Conservation (phyloP, 2,329 filamentous ascomycete species). For the Cladosporium sp. region DNA sequence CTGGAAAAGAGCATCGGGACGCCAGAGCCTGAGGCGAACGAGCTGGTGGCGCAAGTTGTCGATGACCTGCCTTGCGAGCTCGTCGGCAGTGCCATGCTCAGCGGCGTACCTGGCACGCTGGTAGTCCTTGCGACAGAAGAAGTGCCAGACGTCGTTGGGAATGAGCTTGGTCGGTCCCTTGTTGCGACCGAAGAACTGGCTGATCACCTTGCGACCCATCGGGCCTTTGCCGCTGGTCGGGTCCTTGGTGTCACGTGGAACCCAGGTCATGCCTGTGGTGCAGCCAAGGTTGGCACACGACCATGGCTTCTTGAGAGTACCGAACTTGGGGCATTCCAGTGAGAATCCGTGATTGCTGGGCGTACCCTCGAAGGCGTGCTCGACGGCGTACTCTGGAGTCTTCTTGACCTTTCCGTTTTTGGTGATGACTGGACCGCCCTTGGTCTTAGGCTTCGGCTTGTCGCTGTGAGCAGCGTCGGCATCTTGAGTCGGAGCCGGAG, state of each 20-base stretch:
- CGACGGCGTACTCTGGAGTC: constrained; percentile 8
- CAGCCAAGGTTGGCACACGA: constrained; percentile 20
- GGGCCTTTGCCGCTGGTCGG: constrained; percentile 11
- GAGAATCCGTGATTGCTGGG: constrained; percentile 10
- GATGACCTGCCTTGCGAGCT: constrained; percentile 11
- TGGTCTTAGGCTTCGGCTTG: neutral
- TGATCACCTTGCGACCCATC: constrained; percentile 64
- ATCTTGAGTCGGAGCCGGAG: neutral
- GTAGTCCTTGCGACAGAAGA: constrained; percentile 78
- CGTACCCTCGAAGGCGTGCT: constrained; percentile 1
- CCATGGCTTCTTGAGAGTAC: constrained; percentile 15
- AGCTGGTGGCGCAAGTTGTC: constrained; percentile 24
- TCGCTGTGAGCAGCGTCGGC: neutral
- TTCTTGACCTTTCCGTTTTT: constrained; percentile 13
- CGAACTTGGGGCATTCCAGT: neutral
- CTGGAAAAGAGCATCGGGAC: constrained; percentile 27
- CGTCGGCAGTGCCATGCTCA: constrained; percentile 13
- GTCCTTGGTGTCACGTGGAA: constrained; percentile 13
- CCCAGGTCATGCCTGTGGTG: constrained; percentile 21
- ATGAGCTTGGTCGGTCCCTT: constrained; percentile 71
- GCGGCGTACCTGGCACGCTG: constrained; percentile 50
- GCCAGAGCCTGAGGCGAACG: constrained; percentile 27
- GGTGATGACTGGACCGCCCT: constrained; percentile 5
- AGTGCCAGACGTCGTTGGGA: constrained; percentile 66
- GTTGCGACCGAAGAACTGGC: constrained; percentile 78